Percentiles rank a stretch among this genome's conserved stretches.
phyloP scores from a whole-genome alignment of 768 basidiomycete species.

The Calocybe gangraenosa region DNA sequence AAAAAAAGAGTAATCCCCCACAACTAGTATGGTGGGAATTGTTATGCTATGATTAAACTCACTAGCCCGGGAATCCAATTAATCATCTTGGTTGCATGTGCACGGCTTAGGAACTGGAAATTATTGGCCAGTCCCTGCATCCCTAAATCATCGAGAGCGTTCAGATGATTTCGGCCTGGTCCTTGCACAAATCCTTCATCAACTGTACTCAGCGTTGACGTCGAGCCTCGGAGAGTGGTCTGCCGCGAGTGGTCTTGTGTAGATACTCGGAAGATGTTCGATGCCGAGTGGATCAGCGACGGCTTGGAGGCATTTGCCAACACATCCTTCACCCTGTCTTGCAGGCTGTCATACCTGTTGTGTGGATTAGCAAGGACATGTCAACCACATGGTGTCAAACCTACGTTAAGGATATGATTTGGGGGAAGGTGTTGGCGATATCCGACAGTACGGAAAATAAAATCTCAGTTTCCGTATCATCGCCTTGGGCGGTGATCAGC shows the following conservation, averaged over 20 bases:
- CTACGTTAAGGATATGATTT: constrained; percentile 68
- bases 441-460: constrained; percentile 75
- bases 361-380: constrained; percentile 11
- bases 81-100: constrained; percentile 59
- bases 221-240: constrained; percentile 46
- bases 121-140: constrained; percentile 76
- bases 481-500: constrained; percentile 69
- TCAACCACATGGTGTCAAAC: constrained; percentile 25
- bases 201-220: constrained; percentile 59
- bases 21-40: too few species aligned
- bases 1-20: too few species aligned
- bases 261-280: constrained; percentile 72
- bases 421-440: constrained; percentile 62
- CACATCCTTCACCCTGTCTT: constrained; percentile 69
- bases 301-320: constrained; percentile 72
- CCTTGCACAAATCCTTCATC: constrained; percentile 47
- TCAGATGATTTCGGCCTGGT: constrained; percentile 48
- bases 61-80: constrained; percentile 65
- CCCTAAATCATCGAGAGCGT: constrained; percentile 61
- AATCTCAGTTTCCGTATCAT: constrained; percentile 79
- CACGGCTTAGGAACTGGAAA: constrained; percentile 62
- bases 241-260: constrained; percentile 48
- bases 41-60: constrained; percentile 29
- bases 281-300: constrained; percentile 63
- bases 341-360: constrained; percentile 67